A percentile compares a stretch with the other conserved stretches of the same genome.
phyloP scores from a whole-genome alignment of 1,139 yeast genomes.

The Magnusiomyces sp. region DNA sequence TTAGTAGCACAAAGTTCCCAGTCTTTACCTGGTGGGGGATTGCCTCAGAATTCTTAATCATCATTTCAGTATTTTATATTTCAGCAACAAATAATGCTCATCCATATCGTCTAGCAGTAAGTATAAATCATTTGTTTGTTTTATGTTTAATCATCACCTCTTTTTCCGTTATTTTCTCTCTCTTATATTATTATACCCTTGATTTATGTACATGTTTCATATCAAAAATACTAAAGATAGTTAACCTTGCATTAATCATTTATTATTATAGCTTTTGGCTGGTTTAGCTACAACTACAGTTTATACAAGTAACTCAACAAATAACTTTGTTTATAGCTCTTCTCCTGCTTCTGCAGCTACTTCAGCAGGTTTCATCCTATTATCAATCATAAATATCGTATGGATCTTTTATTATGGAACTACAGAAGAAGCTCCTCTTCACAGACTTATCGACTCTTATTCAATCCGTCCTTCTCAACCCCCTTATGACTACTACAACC shows the following conservation, averaged over 20 bases:
- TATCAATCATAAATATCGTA: constrained; percentile 60
- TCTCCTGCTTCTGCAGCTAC: constrained; percentile 71
- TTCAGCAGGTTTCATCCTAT: constrained; percentile 82
- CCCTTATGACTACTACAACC: constrained; percentile 1
- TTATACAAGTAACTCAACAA: constrained; percentile 76
- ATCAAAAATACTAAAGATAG: too few relatives aligned
- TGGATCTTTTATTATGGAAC: constrained; percentile 81
- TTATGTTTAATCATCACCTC: too few relatives aligned
- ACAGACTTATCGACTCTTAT: constrained; percentile 78
- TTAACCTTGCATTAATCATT: too few relatives aligned
- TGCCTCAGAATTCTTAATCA: constrained; percentile 65
- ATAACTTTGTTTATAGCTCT: constrained; percentile 62
- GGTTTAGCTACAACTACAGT: constrained; percentile 59
- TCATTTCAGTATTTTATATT: constrained; percentile 46
- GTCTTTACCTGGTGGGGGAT: constrained; percentile 96
- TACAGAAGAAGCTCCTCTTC: constrained; percentile 48
- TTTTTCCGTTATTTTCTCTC: too few relatives aligned
- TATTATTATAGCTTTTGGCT: constrained; percentile 33
- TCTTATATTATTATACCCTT: constrained; percentile 23
- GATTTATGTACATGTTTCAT: neutral
- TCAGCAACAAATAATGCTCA: constrained; percentile 64
- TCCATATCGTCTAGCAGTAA: constrained; percentile 52
- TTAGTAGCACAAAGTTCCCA: constrained; percentile 44
- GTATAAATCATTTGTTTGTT: too few relatives aligned
- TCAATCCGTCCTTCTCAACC: constrained; percentile 23